Conservation (phyloP, 257 asterid genomes). For the Leptodermis oblonga region DNA sequence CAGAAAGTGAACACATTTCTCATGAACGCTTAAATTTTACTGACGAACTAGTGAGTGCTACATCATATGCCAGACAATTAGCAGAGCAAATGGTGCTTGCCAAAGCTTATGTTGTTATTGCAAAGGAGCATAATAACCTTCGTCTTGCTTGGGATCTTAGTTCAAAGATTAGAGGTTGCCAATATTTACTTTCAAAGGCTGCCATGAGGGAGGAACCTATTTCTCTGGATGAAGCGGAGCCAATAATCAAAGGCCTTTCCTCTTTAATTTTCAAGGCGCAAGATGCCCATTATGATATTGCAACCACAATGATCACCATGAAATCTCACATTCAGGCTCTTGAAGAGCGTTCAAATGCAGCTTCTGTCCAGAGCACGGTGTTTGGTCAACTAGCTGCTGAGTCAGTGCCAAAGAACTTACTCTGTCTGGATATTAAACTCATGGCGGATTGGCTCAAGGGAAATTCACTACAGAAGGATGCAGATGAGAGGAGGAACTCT, state of each 20-base stretch:
- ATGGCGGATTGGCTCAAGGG: conserved; percentile 57
- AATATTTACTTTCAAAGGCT: conserved; percentile 70
- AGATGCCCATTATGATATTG: conserved; percentile 78
- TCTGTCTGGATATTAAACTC: conserved; percentile 67
- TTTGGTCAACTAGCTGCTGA: conserved; percentile 74
- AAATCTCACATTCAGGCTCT: conserved; percentile 82
- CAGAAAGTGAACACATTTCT: conserved; percentile 38
- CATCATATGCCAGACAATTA: conserved; percentile 78
- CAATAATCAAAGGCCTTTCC: conserved; percentile 67
- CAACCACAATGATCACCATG: conserved; percentile 79
- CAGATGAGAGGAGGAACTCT: conserved; percentile 58
- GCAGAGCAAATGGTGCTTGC: conserved; percentile 87
- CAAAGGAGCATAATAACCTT: conserved; percentile 78
- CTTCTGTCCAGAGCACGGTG: conserved; percentile 56
- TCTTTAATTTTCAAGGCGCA: conserved; percentile 77
- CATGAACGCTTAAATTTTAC: conserved; percentile 53
- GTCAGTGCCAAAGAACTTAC: conserved; percentile 68
- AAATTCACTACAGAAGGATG: conserved; percentile 44
- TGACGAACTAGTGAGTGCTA: conserved; percentile 50
- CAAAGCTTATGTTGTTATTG: conserved; percentile 78
- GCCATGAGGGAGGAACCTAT: conserved; percentile 73
- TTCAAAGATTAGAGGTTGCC: conserved; percentile 70
- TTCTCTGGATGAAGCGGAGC: conserved; percentile 76
- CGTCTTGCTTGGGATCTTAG: conserved; percentile 89
- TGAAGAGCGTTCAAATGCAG: conserved; percentile 67